Evolutionary conservation across 768 basidiomycete genomes (phyloP).

Genomic region (Boletus rufocinnamomeus): DNA sequence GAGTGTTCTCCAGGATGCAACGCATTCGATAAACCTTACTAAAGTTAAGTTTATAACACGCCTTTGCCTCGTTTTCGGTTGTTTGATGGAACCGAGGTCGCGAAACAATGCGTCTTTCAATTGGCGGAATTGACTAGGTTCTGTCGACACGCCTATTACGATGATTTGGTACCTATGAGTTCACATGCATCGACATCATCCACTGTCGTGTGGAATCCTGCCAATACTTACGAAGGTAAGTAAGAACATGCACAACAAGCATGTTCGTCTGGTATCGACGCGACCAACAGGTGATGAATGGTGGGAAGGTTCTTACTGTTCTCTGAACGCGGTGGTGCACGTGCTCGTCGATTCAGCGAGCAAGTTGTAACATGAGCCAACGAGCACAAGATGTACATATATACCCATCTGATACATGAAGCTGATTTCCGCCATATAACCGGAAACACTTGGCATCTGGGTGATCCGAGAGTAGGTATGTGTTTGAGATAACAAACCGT

Average conservation of each 20-base stretch:
- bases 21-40: background rate
- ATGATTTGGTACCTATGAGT: background rate
- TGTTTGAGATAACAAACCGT: slow-evolving; percentile 1
- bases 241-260: background rate
- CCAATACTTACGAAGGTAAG: background rate
- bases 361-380: background rate
- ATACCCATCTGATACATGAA: background rate
- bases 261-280: background rate
- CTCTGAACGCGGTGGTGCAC: background rate
- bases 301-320: background rate
- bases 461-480: background rate
- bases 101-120: background rate
- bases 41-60: slow-evolving; percentile 27
- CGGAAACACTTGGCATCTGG: background rate
- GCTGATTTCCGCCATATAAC: slow-evolving; percentile 6
- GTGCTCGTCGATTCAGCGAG: background rate
- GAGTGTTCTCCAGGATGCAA: background rate
- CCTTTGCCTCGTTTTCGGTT: slow-evolving; percentile 28
- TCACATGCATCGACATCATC: slow-evolving; percentile 1
- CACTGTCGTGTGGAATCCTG: background rate
- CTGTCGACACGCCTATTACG: background rate
- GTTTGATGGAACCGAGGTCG: slow-evolving; percentile 19
- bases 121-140: slow-evolving; percentile 6
- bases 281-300: background rate
- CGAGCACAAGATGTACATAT: background rate